A percentile compares a stretch with the other conserved stretches of the same genome.
These are phyloP conservation scores for Mrakia blollopis DNA, from an alignment of 768 basidiomycete species.

Conservation along the genomic window DNA sequence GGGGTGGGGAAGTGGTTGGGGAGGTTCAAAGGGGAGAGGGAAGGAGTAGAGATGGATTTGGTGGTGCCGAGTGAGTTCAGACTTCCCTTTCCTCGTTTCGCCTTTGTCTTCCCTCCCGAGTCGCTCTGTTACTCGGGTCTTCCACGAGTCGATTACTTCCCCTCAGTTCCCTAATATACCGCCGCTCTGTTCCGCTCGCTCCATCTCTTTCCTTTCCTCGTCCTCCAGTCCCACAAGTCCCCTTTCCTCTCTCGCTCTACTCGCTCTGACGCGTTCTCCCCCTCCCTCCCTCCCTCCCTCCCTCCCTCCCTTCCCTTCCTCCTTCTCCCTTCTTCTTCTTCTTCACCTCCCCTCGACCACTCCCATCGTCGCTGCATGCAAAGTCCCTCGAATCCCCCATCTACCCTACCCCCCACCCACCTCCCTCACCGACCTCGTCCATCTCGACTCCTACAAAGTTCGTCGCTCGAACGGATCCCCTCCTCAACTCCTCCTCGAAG, in stretches of 20 bases:
- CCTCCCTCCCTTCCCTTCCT: no score
- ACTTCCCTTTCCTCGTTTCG: background rate
- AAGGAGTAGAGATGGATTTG: conserved; percentile 36
- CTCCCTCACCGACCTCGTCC: conserved; percentile 29
- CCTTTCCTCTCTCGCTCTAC: conserved; percentile 22
- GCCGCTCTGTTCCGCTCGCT: background rate
- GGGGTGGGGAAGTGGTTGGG: conserved; percentile 34
- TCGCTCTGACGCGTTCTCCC: conserved; percentile 8
- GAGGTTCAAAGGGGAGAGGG: conserved; percentile 36
- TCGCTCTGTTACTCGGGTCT: background rate
- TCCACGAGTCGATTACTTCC: no score
- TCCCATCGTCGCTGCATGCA: no score
- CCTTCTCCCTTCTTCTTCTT: no score
- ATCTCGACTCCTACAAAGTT: conserved; percentile 32
- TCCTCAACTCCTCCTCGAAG: conserved; percentile 14
- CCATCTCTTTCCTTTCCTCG: background rate
- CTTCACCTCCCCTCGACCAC: background rate
- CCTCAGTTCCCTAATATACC: no score
- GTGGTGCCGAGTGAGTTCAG: conserved; percentile 39
- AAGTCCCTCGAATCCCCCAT: conserved; percentile 16
- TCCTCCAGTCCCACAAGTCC: background rate
- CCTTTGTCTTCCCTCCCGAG: background rate
- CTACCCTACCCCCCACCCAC: conserved; percentile 33
- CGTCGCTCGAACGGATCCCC: background rate
- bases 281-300: no score